A percentile compares a stretch with the other conserved stretches of the same genome.
Conservation (phyloP, 805 yeast genomes). For the Cyberlindnera bimundalis region DNA sequence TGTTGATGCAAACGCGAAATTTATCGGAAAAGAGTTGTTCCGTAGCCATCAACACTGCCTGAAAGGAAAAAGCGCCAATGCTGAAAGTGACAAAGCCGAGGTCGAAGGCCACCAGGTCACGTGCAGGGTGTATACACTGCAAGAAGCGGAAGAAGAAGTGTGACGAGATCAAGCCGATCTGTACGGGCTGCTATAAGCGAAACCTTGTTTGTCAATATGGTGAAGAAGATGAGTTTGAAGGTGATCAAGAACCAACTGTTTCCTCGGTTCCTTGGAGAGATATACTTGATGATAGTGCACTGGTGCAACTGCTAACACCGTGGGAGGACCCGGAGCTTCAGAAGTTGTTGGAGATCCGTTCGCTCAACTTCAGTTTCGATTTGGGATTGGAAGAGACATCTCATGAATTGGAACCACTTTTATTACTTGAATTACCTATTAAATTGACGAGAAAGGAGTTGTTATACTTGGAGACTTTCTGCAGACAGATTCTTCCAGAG, state of each 20-base stretch:
- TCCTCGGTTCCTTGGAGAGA: slow-evolving; percentile 14
- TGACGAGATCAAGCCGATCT: slow-evolving; percentile 44
- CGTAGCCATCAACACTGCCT: no score
- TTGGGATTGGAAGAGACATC: slow-evolving; percentile 23
- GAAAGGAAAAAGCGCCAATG: no score
- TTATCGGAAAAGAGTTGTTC: no score
- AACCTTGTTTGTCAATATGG: slow-evolving; percentile 29
- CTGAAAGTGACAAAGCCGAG: slow-evolving; percentile 3
- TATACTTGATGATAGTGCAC: slow-evolving; percentile 5
- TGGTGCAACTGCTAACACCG: slow-evolving; percentile 8
- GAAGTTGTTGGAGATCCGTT: slow-evolving; percentile 4
- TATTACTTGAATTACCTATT: slow-evolving; percentile 20
- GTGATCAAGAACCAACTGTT: slow-evolving; percentile 10
- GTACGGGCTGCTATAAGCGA: slow-evolving; percentile 39
- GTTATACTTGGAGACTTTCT: slow-evolving; percentile 41
- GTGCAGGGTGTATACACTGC: slow-evolving; percentile 39
- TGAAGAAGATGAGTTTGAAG: slow-evolving; percentile 6
- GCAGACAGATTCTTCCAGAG: slow-evolving; percentile 39
- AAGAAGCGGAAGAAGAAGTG: slow-evolving; percentile 46
- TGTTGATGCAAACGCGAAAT: no score
- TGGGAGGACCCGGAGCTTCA: slow-evolving; percentile 14
- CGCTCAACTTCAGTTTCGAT: slow-evolving; percentile 10
- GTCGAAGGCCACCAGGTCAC: slow-evolving; percentile 29
- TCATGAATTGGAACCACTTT: slow-evolving; percentile 1
- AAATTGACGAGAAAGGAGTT: slow-evolving; percentile 36